These are phyloP conservation scores for Chytriomyces sp. DNA, from an alignment of 192 early-diverging fungal species.

Conservation along the genomic window DNA sequence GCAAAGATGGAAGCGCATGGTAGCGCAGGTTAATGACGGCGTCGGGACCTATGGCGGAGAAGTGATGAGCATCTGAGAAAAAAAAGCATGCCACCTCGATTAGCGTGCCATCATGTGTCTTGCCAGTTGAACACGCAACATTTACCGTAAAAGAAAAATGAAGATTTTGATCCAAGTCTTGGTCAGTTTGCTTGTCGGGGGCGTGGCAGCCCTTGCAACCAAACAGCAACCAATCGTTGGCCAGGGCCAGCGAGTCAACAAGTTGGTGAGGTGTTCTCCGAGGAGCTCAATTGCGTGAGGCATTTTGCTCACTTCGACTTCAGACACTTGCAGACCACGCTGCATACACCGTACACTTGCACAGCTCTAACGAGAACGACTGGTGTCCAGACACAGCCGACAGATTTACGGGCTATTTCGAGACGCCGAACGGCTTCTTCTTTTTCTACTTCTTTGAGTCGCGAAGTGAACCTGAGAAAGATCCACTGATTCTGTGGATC, in stretches of 20 bases:
- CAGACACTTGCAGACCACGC: background rate
- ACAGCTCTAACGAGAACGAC: background rate
- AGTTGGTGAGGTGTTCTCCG: too few species aligned
- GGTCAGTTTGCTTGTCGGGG: too few species aligned
- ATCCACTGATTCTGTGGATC: conserved; percentile 64
- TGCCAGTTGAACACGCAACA: too few species aligned
- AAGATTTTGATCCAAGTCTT: too few species aligned
- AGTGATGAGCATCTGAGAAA: conserved; percentile 23
- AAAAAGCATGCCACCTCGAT: too few species aligned
- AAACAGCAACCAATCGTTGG: conserved; percentile 11
- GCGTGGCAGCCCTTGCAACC: too few species aligned
- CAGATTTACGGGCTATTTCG: conserved; percentile 27
- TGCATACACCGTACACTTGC: background rate
- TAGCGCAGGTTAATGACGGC: conserved; percentile 31
- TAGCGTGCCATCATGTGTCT: too few species aligned
- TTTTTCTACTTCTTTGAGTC: conserved; percentile 85
- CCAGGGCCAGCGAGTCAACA: background rate
- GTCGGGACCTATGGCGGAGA: conserved; percentile 34
- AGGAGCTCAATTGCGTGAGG: too few species aligned
- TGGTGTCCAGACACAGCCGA: conserved; percentile 19
- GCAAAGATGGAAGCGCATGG: conserved; percentile 39
- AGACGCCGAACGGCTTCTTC: conserved; percentile 37
- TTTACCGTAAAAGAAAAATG: too few species aligned
- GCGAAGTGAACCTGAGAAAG: conserved; percentile 70
- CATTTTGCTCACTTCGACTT: too few species aligned